These are phyloP conservation scores for Saccharum spontaneum DNA, from an alignment of 176 grass and related monocot species.

Conservation along the genomic window DNA sequence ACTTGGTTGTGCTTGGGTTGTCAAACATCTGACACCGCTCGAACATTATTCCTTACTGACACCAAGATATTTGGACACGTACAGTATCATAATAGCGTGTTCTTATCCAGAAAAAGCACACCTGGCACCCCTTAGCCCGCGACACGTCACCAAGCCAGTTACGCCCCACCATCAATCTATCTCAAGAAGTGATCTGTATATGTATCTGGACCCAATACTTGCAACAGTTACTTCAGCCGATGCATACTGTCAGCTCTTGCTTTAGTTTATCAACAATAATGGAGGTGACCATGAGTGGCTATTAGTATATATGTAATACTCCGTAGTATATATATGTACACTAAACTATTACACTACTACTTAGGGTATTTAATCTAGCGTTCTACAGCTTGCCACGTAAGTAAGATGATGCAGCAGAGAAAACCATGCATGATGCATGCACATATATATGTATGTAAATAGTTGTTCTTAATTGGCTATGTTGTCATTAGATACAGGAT, in stretches of 20 bases:
- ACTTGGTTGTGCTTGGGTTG: background rate
- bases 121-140: background rate
- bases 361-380: background rate
- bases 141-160: background rate
- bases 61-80: background rate
- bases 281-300: background rate
- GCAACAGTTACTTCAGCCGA: background rate
- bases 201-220: background rate
- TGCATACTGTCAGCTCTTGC: background rate
- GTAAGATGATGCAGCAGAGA: background rate
- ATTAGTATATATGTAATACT: background rate
- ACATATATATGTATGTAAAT: background rate
- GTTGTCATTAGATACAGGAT: background rate
- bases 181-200: background rate
- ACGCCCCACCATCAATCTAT: background rate
- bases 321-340: background rate
- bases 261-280: background rate
- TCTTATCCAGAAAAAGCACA: background rate
- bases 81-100: background rate
- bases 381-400: slow-evolving; percentile 14
- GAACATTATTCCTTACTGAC: background rate
- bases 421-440: background rate
- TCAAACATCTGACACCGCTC: background rate
- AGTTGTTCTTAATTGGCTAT: slow-evolving; percentile 17
- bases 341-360: background rate